Evolutionary conservation across 1,284 basidiomycete genomes (phyloP).

Genomic region (Ganoderma leucocontextum): DNA sequence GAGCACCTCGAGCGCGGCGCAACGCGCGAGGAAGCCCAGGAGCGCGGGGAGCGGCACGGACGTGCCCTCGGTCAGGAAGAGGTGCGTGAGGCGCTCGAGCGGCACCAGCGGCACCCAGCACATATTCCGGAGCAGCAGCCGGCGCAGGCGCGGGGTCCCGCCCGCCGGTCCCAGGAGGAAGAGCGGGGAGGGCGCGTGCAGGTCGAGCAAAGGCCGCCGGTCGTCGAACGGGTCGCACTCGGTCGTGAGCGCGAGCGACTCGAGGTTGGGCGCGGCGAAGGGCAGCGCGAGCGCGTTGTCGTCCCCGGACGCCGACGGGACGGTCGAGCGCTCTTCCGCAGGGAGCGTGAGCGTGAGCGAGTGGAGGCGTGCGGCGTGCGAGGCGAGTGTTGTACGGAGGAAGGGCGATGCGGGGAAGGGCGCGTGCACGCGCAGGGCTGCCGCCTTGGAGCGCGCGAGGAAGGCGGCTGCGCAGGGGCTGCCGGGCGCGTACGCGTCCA

Average conservation of each 20-base stretch:
- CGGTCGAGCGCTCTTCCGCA: not conserved
- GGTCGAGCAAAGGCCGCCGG: conserved; percentile 26
- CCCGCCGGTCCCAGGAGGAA: conserved; percentile 13
- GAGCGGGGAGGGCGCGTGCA: conserved; percentile 11
- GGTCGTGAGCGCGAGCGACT: conserved; percentile 23
- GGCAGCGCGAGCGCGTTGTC: conserved; percentile 7
- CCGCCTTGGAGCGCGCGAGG: conserved; percentile 19
- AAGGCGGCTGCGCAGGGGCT: not conserved
- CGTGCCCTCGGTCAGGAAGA: conserved; percentile 26
- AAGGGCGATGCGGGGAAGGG: conserved; percentile 1
- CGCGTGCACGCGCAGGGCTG: conserved; percentile 23
- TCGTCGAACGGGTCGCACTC: conserved; percentile 26
- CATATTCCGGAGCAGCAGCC: conserved; percentile 26
- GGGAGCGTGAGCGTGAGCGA: conserved; percentile 22
- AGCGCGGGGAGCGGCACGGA: conserved; percentile 25
- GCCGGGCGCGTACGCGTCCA: conserved; percentile 8
- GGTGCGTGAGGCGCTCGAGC: conserved; percentile 25
- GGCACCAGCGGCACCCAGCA: conserved; percentile 29
- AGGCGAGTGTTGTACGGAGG: conserved; percentile 3
- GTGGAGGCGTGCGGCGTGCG: conserved; percentile 19
- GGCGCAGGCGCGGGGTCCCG: conserved; percentile 12
- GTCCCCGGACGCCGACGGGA: conserved; percentile 9
- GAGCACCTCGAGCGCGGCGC: conserved; percentile 25
- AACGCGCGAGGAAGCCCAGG: conserved; percentile 25
- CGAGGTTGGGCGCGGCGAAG: conserved; percentile 19